Conservation (phyloP, 176 grass and related monocot genomes). For the Musa beccarii region DNA sequence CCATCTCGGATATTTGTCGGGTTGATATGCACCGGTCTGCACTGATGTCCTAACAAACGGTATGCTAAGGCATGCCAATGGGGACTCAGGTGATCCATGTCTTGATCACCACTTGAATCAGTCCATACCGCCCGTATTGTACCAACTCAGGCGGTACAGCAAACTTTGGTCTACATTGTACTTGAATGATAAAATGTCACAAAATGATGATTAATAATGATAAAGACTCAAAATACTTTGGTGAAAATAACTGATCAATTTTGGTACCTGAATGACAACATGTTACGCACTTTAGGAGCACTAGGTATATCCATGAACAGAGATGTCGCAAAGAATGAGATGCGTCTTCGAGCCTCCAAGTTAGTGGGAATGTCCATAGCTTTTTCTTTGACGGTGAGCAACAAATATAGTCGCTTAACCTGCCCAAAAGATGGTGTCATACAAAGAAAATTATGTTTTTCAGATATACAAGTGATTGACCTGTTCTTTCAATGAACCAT, state of each 20-base stretch:
- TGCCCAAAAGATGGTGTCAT: conserved; percentile 21
- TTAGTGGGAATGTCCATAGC: conserved; percentile 67
- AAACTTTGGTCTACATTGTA: too few relatives aligned
- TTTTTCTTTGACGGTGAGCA: conserved; percentile 84
- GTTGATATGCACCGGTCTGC: too few relatives aligned
- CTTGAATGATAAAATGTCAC: too few relatives aligned
- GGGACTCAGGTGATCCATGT: too few relatives aligned
- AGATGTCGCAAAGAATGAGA: conserved; percentile 90
- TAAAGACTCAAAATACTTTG: neutral
- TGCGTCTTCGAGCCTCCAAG: conserved; percentile 65
- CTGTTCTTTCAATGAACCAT: conserved; percentile 60
- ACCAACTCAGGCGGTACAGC: too few relatives aligned
- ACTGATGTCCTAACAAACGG: too few relatives aligned
- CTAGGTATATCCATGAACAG: conserved; percentile 92
- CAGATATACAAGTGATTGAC: conserved; percentile 28
- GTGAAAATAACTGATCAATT: neutral
- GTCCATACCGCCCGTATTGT: too few relatives aligned
- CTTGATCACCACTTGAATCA: too few relatives aligned
- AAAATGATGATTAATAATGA: too few relatives aligned
- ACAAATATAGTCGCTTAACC: conserved; percentile 74
- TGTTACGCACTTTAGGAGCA: conserved; percentile 78
- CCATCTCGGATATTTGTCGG: too few relatives aligned
- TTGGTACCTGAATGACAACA: conserved; percentile 89
- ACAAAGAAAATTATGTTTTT: neutral
- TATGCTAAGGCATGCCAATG: too few relatives aligned